Conservation (phyloP, 2,329 filamentous ascomycete species). For the Beauveria pseudobassiana region DNA sequence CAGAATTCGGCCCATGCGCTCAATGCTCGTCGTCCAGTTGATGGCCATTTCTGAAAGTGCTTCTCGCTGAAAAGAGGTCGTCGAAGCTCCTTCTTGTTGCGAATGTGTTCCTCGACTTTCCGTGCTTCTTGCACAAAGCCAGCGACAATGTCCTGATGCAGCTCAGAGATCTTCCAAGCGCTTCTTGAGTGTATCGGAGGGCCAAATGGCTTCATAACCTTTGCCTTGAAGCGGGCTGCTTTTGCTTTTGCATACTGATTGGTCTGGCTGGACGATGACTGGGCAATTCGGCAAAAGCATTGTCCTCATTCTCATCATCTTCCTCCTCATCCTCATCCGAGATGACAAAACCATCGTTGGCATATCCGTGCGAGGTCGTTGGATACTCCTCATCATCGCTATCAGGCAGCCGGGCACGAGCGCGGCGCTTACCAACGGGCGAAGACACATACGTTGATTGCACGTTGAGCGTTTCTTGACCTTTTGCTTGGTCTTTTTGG, state of each 20-base stretch:
- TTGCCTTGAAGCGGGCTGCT: conserved; percentile 1
- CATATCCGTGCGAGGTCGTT: conserved; percentile 39
- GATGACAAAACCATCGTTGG: conserved; percentile 42
- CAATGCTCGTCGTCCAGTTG: conserved; percentile 52
- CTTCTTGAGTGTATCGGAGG: conserved; percentile 52
- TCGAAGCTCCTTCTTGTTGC: conserved; percentile 50
- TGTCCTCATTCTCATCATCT: conserved; percentile 31
- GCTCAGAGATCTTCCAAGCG: conserved; percentile 43
- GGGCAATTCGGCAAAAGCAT: conserved; percentile 39
- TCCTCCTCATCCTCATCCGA: conserved; percentile 27
- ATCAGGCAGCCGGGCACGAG: conserved; percentile 18
- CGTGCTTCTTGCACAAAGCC: conserved; percentile 59
- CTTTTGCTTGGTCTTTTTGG: conserved; percentile 25
- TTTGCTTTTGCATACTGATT: conserved; percentile 15
- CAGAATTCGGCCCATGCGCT: conserved; percentile 56
- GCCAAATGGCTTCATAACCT: conserved; percentile 31
- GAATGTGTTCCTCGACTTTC: conserved; percentile 50
- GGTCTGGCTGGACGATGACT: conserved; percentile 30
- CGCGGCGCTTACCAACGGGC: conserved; percentile 33
- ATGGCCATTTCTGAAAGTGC: conserved; percentile 69
- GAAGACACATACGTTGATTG: conserved; percentile 45
- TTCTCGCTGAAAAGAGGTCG: conserved; percentile 60
- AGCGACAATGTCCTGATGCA: conserved; percentile 57
- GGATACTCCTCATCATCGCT: conserved; percentile 28
- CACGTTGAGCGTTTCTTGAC: conserved; percentile 32